A percentile compares a stretch with the other conserved stretches of the same genome.
These are phyloP conservation scores for Phytophthora aleatoria DNA, from an alignment of 352 stramenopile species.

Conservation along the genomic window DNA sequence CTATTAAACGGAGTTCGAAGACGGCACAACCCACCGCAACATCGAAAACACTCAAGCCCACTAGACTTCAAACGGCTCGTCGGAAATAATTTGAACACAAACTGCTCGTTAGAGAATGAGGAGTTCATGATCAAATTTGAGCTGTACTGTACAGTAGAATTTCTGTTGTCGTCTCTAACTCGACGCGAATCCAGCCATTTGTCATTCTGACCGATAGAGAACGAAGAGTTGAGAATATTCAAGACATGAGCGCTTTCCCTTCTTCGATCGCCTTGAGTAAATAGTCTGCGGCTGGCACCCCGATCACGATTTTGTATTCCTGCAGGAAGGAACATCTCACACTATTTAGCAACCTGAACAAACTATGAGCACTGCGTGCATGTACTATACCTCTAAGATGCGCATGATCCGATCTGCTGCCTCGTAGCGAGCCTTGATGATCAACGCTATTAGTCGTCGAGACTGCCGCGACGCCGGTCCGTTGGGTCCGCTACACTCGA, in stretches of 20 bases:
- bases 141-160: too few species aligned
- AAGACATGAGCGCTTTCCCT: slow-evolving; percentile 27
- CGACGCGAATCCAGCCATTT: too few species aligned
- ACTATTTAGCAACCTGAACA: not conserved
- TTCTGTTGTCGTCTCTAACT: too few species aligned
- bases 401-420: slow-evolving; percentile 76
- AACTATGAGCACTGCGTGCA: not conserved
- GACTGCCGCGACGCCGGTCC: slow-evolving; percentile 42
- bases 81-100: not conserved
- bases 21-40: slow-evolving; percentile 4
- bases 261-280: slow-evolving; percentile 38
- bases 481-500: slow-evolving; percentile 25
- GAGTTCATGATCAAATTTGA: not conserved
- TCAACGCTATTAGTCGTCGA: slow-evolving; percentile 36
- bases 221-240: not conserved
- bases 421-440: slow-evolving; percentile 68
- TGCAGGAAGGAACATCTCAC: slow-evolving; percentile 10
- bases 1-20: slow-evolving; percentile 23
- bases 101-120: too few species aligned
- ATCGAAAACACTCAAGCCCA: slow-evolving; percentile 17
- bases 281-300: slow-evolving; percentile 43
- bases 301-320: slow-evolving; percentile 54
- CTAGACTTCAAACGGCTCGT: slow-evolving; percentile 9
- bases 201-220: not conserved
- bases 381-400: slow-evolving; percentile 62